Base-by-base conservation (phyloP, 805 yeast genomes). In the Saturnispora ahearnii region DNA sequence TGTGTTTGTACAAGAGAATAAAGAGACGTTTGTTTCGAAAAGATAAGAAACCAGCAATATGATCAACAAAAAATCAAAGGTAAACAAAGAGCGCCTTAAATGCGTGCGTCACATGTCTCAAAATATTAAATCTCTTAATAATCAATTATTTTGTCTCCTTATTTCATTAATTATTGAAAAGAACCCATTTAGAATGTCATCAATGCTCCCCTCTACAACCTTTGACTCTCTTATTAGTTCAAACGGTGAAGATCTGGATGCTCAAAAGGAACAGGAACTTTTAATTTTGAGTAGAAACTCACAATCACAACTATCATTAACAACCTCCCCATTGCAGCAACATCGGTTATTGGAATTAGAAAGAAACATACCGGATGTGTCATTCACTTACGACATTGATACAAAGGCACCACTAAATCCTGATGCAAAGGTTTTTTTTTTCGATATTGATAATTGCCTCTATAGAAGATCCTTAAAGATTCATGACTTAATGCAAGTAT, bases 401-500 rank as follows among this genome's bases (percentile, higher is more conserved):
- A 59, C 65, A 5, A 59, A 56, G 24, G 54, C 59, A 1, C 40
- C 64, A 54, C 55, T 62, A 1, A 50, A 52, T 12, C 50, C 52
- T 18, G 57, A 60, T 45, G 62, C 59, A 21, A 59, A 56, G 32
- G 69, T 66, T 15, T 87, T 93, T 67, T 88, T 81, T 66, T 91
- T 91, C 60, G 99, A 91, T 64, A 88, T 91, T 49, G 99, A 91
- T 70, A 91, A 91, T 65, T 89, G 97, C 64, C 74, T 91, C 30
- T 91, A 91, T 67, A 74, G 77, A 48, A 71, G 89, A 51, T 80
- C 88, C 1, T 77, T 86, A 24, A 74, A 74, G 63, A 85, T 91
- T 58, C 95, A 84, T 59, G 93, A 85, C 57, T 62, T 87, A 66
- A 91, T 91, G 97, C 95, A 85, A 60, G 80, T 77, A 15, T 82